Conservation (phyloP, 1,139 yeast species). For the Yamadazyma diospyri region DNA sequence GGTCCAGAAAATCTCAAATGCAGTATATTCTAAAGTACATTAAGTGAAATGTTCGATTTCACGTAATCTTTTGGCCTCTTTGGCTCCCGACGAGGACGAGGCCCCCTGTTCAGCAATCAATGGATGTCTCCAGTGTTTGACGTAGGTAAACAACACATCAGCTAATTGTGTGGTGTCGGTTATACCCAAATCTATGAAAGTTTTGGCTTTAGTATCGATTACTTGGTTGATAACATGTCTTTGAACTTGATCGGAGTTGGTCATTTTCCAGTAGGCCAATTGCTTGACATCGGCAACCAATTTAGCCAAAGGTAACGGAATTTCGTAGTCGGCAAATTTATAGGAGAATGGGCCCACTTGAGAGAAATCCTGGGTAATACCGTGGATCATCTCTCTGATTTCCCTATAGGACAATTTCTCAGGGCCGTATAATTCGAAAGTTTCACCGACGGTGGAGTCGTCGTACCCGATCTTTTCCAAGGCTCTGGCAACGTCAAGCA, state of each 20-base stretch:
- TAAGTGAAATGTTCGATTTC: slow-evolving; percentile 42
- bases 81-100: slow-evolving; percentile 38
- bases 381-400: slow-evolving; percentile 67
- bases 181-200: slow-evolving; percentile 73
- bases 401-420: slow-evolving; percentile 62
- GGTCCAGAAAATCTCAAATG: too few relatives aligned
- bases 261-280: slow-evolving; percentile 63
- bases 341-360: slow-evolving; percentile 51
- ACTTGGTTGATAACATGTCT: slow-evolving; percentile 70
- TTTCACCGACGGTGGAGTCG: slow-evolving; percentile 75
- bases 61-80: slow-evolving; percentile 43
- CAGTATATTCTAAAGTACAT: slow-evolving; percentile 5
- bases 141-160: slow-evolving; percentile 64
- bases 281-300: slow-evolving; percentile 47
- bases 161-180: slow-evolving; percentile 61
- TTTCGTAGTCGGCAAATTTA: slow-evolving; percentile 28
- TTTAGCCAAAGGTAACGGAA: slow-evolving; percentile 42
- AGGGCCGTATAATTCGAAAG: slow-evolving; percentile 74
- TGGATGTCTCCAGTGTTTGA: slow-evolving; percentile 54
- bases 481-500: slow-evolving; percentile 73
- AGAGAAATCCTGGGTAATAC: slow-evolving; percentile 56
- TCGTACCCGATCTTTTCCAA: slow-evolving; percentile 78
- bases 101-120: slow-evolving; percentile 48
- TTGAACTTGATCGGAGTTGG: slow-evolving; percentile 73
- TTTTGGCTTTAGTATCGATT: slow-evolving; percentile 58